A percentile compares a stretch with the other conserved stretches of the same genome.
These are phyloP conservation scores for Phanerodontia chrysosporium DNA, from an alignment of 768 basidiomycete species.

Conservation along the genomic window DNA sequence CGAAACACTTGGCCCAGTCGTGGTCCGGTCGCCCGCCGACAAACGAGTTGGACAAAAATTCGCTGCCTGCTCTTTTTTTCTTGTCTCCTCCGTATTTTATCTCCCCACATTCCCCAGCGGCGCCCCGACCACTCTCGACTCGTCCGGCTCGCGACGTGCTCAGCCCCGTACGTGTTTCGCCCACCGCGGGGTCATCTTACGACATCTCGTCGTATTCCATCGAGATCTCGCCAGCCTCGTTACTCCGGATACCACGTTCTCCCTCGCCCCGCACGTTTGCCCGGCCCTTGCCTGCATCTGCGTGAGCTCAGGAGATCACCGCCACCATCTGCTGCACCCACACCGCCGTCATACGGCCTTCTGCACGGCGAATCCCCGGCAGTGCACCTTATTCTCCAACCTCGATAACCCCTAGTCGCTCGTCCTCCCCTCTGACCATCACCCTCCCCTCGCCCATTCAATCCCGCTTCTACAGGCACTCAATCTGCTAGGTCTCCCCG, in stretches of 20 bases:
- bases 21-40: not conserved
- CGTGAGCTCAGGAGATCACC: not conserved
- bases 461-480: not conserved
- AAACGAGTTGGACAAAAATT: not conserved
- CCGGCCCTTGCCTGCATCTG: conserved; percentile 2
- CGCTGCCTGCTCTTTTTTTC: not conserved
- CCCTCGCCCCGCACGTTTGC: not conserved
- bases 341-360: not conserved
- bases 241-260: conserved; percentile 5
- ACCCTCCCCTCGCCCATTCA: not conserved
- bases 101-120: not conserved
- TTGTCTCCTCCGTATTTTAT: not conserved
- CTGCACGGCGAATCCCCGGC: conserved; percentile 1
- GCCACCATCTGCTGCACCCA: not conserved
- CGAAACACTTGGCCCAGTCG: not conserved
- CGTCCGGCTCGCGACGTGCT: not conserved
- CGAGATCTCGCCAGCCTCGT: not conserved
- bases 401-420: not conserved
- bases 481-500: not conserved
- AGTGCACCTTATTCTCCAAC: not conserved
- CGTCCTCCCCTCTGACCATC: conserved; percentile 1
- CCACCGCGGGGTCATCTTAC: not conserved
- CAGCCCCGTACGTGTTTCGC: not conserved
- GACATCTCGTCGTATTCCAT: not conserved
- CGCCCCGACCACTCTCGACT: not conserved